Percentiles rank a stretch among this genome's conserved stretches.
These are phyloP conservation scores for Gossypium rotundifolium DNA, from an alignment of 345 rosid species.

Conservation along the genomic window DNA sequence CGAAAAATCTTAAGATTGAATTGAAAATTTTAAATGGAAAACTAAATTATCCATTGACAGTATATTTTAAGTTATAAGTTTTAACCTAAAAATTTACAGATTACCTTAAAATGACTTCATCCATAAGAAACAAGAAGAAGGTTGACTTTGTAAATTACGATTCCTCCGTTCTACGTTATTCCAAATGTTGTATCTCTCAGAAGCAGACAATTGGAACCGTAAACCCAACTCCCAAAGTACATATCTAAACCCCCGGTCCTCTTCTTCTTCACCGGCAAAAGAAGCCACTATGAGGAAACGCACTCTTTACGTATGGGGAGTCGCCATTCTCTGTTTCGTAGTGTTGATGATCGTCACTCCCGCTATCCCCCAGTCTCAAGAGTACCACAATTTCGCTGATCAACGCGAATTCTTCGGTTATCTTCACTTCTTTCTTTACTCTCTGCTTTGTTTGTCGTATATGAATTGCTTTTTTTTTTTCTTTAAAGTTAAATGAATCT, in stretches of 20 bases:
- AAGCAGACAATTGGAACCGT: background rate
- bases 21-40: too few species aligned
- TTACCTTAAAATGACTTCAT: background rate
- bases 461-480: background rate
- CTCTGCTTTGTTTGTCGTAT: background rate
- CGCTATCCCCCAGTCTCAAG: constrained; percentile 69
- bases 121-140: background rate
- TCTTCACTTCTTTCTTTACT: background rate
- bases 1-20: too few species aligned
- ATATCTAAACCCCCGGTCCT: background rate
- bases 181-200: background rate
- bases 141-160: background rate
- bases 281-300: constrained; percentile 44
- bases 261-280: background rate
- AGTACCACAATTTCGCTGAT: constrained; percentile 89
- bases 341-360: constrained; percentile 90
- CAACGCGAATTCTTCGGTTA: constrained; percentile 73
- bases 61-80: too few species aligned
- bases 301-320: constrained; percentile 52
- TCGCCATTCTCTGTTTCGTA: constrained; percentile 55
- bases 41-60: too few species aligned
- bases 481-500: background rate
- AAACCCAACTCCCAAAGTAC: background rate
- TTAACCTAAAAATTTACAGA: background rate
- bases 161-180: background rate